These are phyloP conservation scores for Aspergillus arachidicola DNA, from an alignment of 2,329 filamentous ascomycete genomes.

Conservation along the genomic window DNA sequence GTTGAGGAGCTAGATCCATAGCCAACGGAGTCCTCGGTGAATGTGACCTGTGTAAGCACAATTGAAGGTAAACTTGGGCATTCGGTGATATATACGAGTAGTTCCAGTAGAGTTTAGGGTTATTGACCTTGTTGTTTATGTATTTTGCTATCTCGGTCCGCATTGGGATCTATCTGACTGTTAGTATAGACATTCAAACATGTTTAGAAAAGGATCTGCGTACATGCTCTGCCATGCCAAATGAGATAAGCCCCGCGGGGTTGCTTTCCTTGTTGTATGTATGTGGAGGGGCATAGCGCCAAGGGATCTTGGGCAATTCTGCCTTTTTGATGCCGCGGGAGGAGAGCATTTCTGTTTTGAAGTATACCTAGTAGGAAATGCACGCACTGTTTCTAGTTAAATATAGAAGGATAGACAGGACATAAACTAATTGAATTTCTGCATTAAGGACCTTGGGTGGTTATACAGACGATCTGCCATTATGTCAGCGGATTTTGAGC, in stretches of 20 bases:
- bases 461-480: background rate
- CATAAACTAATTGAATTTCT: background rate
- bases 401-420: background rate
- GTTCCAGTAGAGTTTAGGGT: background rate
- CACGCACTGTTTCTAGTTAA: background rate
- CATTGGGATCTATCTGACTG: slow-evolving; percentile 35
- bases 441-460: background rate
- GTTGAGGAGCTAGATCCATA: slow-evolving; percentile 46
- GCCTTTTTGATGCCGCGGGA: slow-evolving; percentile 28
- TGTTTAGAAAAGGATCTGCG: background rate
- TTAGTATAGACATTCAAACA: background rate
- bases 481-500: background rate
- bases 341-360: slow-evolving; percentile 29
- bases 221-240: slow-evolving; percentile 42
- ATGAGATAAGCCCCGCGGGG: slow-evolving; percentile 36
- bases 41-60: slow-evolving; percentile 27
- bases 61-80: background rate
- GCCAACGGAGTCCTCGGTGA: slow-evolving; percentile 38
- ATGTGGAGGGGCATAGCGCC: slow-evolving; percentile 30
- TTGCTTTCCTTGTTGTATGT: slow-evolving; percentile 33
- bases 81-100: background rate
- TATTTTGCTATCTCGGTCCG: slow-evolving; percentile 42
- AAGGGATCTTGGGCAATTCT: slow-evolving; percentile 24
- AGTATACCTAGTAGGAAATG: background rate
- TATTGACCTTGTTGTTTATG: slow-evolving; percentile 40